Evolutionary conservation across 1,139 yeast species (phyloP).

Genomic region (Yamadazyma jaroonii): DNA sequence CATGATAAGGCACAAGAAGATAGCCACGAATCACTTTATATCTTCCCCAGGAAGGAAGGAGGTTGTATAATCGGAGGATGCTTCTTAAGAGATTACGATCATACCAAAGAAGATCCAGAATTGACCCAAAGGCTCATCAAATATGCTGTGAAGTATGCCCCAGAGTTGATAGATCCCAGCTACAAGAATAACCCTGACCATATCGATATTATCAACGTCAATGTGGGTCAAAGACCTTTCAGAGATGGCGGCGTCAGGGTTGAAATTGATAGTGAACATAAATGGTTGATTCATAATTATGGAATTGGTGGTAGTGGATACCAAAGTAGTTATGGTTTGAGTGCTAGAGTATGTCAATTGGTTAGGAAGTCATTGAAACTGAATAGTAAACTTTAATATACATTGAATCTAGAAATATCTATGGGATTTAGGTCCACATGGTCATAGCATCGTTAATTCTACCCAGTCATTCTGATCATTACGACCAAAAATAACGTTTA

Average conservation of each 20-base stretch:
- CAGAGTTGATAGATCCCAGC: constrained; percentile 35
- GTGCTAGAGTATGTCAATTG: constrained; percentile 11
- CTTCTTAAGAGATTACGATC: constrained; percentile 24
- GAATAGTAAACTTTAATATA: too few relatives aligned
- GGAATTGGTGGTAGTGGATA: constrained; percentile 58
- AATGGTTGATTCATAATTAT: constrained; percentile 46
- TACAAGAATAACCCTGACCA: constrained; percentile 30
- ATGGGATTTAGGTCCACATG: too few relatives aligned
- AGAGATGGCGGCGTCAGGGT: constrained; percentile 45
- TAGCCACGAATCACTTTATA: constrained; percentile 39
- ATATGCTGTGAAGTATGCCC: constrained; percentile 41
- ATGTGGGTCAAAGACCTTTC: constrained; percentile 49
- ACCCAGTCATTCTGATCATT: too few relatives aligned
- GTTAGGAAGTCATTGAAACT: background rate
- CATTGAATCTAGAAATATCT: too few relatives aligned
- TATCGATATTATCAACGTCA: constrained; percentile 38
- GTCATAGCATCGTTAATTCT: too few relatives aligned
- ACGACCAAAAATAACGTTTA: too few relatives aligned
- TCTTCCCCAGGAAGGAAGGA: constrained; percentile 55
- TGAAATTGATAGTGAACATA: constrained; percentile 28
- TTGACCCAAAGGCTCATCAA: constrained; percentile 36
- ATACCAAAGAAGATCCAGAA: constrained; percentile 28
- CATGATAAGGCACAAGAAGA: constrained; percentile 17
- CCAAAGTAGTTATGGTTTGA: constrained; percentile 47
- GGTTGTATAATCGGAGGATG: constrained; percentile 55